phyloP scores from a whole-genome alignment of 2,329 filamentous ascomycete genomes.

The Hymenoscyphus repandus region DNA sequence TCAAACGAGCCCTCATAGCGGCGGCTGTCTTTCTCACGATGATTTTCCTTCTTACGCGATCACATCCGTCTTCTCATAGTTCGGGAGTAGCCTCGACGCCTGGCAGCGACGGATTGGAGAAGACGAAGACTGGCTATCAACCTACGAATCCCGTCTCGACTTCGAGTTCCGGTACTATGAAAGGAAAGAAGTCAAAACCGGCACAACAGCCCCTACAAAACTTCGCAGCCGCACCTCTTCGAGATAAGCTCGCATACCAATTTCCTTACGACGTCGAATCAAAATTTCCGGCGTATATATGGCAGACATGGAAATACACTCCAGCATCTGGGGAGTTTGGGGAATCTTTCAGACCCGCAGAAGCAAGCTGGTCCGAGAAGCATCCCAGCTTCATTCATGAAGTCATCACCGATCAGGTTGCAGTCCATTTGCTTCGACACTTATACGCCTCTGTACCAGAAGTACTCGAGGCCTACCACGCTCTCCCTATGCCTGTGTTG shows the following conservation, averaged over 20 bases:
- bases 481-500: constrained; percentile 67
- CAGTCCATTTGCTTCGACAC: constrained; percentile 73
- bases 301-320: constrained; percentile 96
- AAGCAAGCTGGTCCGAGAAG: constrained; percentile 81
- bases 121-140: constrained; percentile 11
- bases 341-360: constrained; percentile 70
- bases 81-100: constrained; percentile 6
- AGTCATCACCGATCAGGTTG: constrained; percentile 88
- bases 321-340: constrained; percentile 72
- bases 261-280: constrained; percentile 85
- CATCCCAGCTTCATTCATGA: constrained; percentile 94
- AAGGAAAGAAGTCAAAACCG: constrained; percentile 8
- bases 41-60: constrained; percentile 63
- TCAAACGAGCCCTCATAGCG: constrained; percentile 67
- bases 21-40: constrained; percentile 65
- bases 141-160: constrained; percentile 13
- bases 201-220: constrained; percentile 38
- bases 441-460: constrained; percentile 81
- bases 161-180: constrained; percentile 7
- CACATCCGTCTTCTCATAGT: constrained; percentile 37
- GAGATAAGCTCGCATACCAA: constrained; percentile 82
- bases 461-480: constrained; percentile 69
- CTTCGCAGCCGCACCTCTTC: constrained; percentile 64
- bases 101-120: neutral
- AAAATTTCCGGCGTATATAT: constrained; percentile 96